Evolutionary conservation across 495 filamentous ascomycete genomes (phyloP), one percentile per base, ranked within the genome.

Genomic region (Xylaria bambusicola): DNA sequence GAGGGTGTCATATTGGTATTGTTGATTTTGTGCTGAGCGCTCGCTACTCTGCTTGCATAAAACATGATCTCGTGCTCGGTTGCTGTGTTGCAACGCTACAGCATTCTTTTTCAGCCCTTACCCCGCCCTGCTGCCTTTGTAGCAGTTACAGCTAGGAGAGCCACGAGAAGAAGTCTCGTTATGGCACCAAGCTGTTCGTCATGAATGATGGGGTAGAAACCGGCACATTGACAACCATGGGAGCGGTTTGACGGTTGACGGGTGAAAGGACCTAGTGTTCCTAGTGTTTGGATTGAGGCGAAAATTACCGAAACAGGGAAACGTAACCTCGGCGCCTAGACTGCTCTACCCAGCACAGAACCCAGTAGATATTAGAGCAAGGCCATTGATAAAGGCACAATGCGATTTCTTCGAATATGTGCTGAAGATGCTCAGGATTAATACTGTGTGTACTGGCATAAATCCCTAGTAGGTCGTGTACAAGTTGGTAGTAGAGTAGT

Each of bases 161-260:
- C n/a, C n/a, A n/a, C n/a, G n/a, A n/a, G n/a, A n/a, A n/a, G n/a
- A n/a, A n/a, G n/a, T n/a, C n/a, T n/a, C n/a, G n/a, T n/a, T n/a
- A n/a, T n/a, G n/a, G n/a, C n/a, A n/a, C 52, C 38, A 33, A 54
- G 52, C 36, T 54, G 52, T 26, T 44, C 52, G 52, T 54, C 38
- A 44, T 44, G 10, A 44, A 15, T 12, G 42, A 8, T 6, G 23
- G 6, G 42, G 5, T 3, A 21, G 3, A 45, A 17, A 20, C 23
- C 20, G 20, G 45, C 23, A 20, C 31, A 17, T 17, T 15, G 38
- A 54, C 36, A n/a, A 54, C 38, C 24, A 35, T 53, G 15, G 50
- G 41, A 53, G 20, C 35, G 23, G 15, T 53, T 53, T 29, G 29
- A 54, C 52, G 36, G 38, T 44, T 23, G 40, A 54, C 38, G 23